Conservation (phyloP, 2,329 filamentous ascomycete genomes). For the Simplicillium aogashimaense region DNA sequence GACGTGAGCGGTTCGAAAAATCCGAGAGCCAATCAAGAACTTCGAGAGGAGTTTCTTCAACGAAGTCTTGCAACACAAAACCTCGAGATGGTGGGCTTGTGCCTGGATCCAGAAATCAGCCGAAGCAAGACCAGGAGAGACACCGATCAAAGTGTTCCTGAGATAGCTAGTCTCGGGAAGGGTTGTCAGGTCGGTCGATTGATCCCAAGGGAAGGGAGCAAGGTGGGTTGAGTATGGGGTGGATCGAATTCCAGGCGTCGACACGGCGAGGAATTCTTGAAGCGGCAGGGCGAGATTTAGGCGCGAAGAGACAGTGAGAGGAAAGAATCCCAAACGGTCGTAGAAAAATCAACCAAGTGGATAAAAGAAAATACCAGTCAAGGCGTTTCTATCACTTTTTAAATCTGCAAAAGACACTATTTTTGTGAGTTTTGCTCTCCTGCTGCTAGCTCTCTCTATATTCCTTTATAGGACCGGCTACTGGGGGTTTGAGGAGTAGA, state of each 20-base stretch:
- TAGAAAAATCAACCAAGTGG: constrained; percentile 6
- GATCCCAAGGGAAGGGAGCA: constrained; percentile 7
- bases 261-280: constrained; percentile 4
- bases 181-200: constrained; percentile 8
- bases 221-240: constrained; percentile 7
- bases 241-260: constrained; percentile 8
- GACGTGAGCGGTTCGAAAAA: too few relatives aligned
- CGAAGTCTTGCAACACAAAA: too few relatives aligned
- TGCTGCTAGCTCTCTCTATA: background rate
- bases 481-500: background rate
- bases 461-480: constrained; percentile 1
- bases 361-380: constrained; percentile 27
- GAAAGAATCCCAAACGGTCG: constrained; percentile 2
- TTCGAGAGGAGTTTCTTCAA: too few relatives aligned
- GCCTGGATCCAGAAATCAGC: too few relatives aligned
- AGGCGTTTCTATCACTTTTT: constrained; percentile 20
- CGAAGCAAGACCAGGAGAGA: background rate
- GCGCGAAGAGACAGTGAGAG: too few relatives aligned
- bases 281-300: background rate
- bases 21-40: too few relatives aligned
- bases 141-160: constrained; percentile 5
- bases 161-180: constrained; percentile 22
- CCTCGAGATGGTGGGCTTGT: too few relatives aligned
- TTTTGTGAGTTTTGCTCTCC: constrained; percentile 5
- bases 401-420: too few relatives aligned